Percentiles rank a stretch among this genome's conserved stretches.
phyloP scores from a whole-genome alignment of 805 yeast species.

The Dipodascopsis tothii region DNA sequence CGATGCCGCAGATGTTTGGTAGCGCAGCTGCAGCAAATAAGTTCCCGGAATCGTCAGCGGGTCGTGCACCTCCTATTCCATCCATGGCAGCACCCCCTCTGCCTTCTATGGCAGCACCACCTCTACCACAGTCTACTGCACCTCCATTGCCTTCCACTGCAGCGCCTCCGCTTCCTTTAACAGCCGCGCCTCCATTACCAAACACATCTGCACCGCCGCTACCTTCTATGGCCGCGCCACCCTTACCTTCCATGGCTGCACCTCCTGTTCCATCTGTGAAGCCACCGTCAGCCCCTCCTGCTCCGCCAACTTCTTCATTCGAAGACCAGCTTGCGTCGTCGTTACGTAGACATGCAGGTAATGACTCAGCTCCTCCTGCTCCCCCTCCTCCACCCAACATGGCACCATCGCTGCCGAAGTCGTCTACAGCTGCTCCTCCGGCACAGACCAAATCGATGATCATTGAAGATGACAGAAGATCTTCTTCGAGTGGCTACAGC shows the following conservation, averaged over 20 bases:
- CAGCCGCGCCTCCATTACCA: background rate
- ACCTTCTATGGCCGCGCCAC: constrained; percentile 16
- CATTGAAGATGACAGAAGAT: too few species aligned
- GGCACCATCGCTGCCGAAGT: constrained; percentile 1
- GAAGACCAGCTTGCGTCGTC: constrained; percentile 8
- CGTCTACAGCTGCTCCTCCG: constrained; percentile 7
- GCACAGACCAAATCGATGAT: too few species aligned
- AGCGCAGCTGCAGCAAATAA: too few species aligned
- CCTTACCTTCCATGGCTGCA: constrained; percentile 8
- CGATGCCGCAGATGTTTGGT: too few species aligned
- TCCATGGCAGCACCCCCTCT: constrained; percentile 11
- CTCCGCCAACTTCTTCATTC: constrained; percentile 3
- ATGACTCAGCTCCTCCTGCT: constrained; percentile 25
- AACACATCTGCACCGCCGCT: constrained; percentile 7
- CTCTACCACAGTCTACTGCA: constrained; percentile 21
- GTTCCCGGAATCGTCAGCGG: background rate
- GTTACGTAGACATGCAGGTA: too few species aligned
- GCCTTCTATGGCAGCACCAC: constrained; percentile 16
- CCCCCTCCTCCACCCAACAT: constrained; percentile 24
- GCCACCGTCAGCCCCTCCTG: constrained; percentile 20
- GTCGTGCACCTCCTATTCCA: constrained; percentile 14
- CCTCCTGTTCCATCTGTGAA: constrained; percentile 6
- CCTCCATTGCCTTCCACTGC: constrained; percentile 3
- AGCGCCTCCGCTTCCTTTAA: constrained; percentile 3
- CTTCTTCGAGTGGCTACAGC: too few species aligned